Evolutionary conservation across 805 yeast genomes (phyloP), one percentile per base, ranked within the genome.

Genomic region (Barnettozyma populi): DNA sequence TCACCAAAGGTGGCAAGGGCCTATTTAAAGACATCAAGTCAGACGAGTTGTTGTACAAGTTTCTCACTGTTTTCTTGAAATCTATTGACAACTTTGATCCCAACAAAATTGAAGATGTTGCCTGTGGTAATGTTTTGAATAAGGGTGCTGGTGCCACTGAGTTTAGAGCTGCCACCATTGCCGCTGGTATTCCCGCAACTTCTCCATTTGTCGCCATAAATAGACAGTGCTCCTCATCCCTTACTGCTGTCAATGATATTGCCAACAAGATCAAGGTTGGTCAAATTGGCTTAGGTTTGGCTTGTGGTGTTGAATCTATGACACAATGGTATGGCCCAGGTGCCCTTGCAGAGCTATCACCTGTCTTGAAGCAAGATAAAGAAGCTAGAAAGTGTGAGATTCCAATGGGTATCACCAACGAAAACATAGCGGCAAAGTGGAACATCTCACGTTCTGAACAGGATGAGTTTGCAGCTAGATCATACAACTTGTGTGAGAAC

Each of bases 331-430:
- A 86, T 66, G 94, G 94, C n/a, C 86, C 94, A 21, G 77, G 78
- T 56, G 80, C 92, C 36, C 70, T 84, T 50, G 84, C 89, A 10
- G 69, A 72, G 37, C 72, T 84, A 50, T 80, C 87, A 11, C 74
- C 76, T 19, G 68, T 69, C 16, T 62, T 79, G 59, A 61, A 70
- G 40, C 63, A 64, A 9, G 65, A 73, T 55, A 60, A 64, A 43
- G 76, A 71, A 41, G 83, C 84, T n/a, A 72, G 72, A 52, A 82
- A 82, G 66, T 92, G 97, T 70, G 70, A 85, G 67, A 80, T 92
- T 53, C 98, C 98, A 55, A 92, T 92, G 98, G 98, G 98, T 41
- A 82, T 84, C 60, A 92, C 98, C 46, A 86, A 89, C 63, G 98
- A 92, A 72, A 92, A 92, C 66, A 86, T 92, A 48, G 90, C 95